Conservation (phyloP, 129 eudicot genomes). For the Rutidosis leptorrhynchoides region DNA sequence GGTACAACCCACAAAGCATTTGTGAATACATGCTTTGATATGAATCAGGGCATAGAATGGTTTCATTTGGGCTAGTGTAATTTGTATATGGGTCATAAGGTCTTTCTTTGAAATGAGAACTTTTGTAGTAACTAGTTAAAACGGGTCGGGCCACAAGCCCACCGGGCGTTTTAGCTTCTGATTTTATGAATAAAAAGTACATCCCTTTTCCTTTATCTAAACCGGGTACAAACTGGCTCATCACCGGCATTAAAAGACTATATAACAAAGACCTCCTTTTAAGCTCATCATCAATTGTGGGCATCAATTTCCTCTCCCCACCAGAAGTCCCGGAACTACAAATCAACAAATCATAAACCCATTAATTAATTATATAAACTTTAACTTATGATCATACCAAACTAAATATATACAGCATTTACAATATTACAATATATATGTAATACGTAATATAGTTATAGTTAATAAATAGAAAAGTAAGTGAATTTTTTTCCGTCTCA, state of each 20-base stretch:
- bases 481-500: not conserved
- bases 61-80: conserved; percentile 80
- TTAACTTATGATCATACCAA: not conserved
- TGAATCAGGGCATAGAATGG: conserved; percentile 67
- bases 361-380: not conserved
- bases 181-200: conserved; percentile 58
- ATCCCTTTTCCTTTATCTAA: conserved; percentile 72
- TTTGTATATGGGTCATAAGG: conserved; percentile 61
- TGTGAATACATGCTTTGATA: conserved; percentile 86
- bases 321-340: conserved; percentile 78
- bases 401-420: too few species aligned
- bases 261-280: conserved; percentile 53
- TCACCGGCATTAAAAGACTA: conserved; percentile 79
- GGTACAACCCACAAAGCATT: conserved; percentile 69
- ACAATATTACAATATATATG: too few species aligned
- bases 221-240: conserved; percentile 69
- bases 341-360: not conserved
- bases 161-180: conserved; percentile 70
- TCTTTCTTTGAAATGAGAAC: conserved; percentile 52
- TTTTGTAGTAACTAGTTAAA: conserved; percentile 71
- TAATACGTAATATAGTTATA: too few species aligned
- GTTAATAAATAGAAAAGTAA: not conserved
- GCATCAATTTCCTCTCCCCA: conserved; percentile 84
- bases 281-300: conserved; percentile 67
- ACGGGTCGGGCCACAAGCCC: conserved; percentile 73